Evolutionary conservation across 2,329 filamentous ascomycete genomes (phyloP).

Genomic region (Trichoderma breve): DNA sequence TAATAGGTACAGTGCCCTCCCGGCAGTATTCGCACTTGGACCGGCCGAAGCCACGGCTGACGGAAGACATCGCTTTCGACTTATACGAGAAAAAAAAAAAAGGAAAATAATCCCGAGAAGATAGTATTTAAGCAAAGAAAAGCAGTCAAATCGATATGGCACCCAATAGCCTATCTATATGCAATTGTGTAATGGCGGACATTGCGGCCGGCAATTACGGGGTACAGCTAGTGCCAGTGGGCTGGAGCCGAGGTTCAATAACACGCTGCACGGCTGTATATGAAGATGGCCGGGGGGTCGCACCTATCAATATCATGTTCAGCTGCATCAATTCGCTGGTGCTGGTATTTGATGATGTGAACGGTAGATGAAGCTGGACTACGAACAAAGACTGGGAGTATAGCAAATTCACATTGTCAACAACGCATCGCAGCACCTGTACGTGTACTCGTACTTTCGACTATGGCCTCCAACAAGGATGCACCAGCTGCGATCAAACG

Average conservation of each 20-base stretch:
- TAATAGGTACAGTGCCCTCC: too few relatives aligned
- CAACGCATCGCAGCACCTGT: background rate
- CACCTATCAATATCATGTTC: background rate
- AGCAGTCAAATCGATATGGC: background rate
- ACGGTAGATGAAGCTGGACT: background rate
- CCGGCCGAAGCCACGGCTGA: background rate
- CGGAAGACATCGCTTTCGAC: background rate
- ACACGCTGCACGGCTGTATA: background rate
- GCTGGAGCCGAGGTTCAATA: background rate
- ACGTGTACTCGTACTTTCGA: background rate
- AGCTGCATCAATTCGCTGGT: background rate
- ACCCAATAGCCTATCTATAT: background rate
- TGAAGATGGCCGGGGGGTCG: background rate
- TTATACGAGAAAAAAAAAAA: background rate
- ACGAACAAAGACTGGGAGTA: background rate
- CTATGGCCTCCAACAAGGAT: background rate
- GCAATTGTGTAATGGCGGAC: background rate
- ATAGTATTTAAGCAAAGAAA: background rate
- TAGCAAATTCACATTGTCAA: background rate
- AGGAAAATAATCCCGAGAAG: background rate
- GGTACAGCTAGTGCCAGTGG: background rate
- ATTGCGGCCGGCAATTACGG: background rate
- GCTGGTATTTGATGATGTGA: background rate
- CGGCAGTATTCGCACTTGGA: background rate
- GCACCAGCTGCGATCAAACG: constrained; percentile 20